These are phyloP conservation scores for Jaenimonas drosophilae DNA, from an alignment of 208 protist species.

Conservation along the genomic window DNA sequence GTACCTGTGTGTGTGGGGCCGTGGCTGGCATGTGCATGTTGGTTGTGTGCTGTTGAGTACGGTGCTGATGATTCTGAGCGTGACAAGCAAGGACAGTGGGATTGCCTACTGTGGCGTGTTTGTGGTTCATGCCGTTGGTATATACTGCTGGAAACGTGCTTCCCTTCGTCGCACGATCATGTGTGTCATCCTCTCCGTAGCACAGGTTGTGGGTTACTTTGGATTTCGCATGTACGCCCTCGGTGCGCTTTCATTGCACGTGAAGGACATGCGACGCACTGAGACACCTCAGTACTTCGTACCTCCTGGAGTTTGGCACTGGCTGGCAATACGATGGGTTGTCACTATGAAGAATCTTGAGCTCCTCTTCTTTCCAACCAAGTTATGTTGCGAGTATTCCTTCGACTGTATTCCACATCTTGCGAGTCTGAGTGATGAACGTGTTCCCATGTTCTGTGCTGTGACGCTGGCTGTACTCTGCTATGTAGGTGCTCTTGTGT, in stretches of 20 bases:
- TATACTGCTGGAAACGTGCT: constrained; percentile 17
- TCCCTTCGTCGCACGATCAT: constrained; percentile 2
- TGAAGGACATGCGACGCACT: constrained; percentile 37
- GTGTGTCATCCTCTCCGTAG: constrained; percentile 7
- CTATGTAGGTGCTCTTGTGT: constrained; percentile 6
- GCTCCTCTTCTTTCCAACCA: constrained; percentile 70
- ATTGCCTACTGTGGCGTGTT: constrained; percentile 59
- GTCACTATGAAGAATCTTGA: constrained; percentile 75
- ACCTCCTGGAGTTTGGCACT: constrained; percentile 15
- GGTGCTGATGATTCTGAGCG: constrained; percentile 20
- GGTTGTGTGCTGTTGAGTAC: too few species aligned
- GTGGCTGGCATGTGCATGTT: too few species aligned
- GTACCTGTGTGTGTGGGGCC: constrained; percentile 1
- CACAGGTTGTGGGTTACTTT: constrained; percentile 32
- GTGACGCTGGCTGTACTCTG: constrained; percentile 11
- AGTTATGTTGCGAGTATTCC: constrained; percentile 85
- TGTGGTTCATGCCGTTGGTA: constrained; percentile 28
- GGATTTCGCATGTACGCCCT: constrained; percentile 33
- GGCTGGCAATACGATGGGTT: constrained; percentile 34
- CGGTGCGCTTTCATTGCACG: constrained; percentile 28
- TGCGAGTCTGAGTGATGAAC: constrained; percentile 17
- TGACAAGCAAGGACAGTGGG: constrained; percentile 68
- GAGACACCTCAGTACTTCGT: constrained; percentile 83
- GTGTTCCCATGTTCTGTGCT: constrained; percentile 14
- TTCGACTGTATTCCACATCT: constrained; percentile 83